A percentile compares a stretch with the other conserved stretches of the same genome.
These are phyloP conservation scores for Xylaria bambusicola DNA, from an alignment of 495 filamentous ascomycete species.

Conservation along the genomic window DNA sequence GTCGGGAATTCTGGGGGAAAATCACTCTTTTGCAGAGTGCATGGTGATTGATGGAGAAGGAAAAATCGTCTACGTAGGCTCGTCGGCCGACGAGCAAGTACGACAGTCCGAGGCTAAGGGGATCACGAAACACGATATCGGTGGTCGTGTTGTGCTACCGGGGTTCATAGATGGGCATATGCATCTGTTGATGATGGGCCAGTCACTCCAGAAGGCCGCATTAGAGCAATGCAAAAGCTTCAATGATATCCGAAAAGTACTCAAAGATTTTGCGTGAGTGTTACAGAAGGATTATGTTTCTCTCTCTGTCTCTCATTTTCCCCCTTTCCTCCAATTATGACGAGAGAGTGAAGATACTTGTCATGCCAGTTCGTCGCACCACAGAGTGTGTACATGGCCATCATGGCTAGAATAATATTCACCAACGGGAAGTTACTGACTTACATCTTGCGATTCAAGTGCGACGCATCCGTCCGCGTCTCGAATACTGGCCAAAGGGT, in stretches of 20 bases:
- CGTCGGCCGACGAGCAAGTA: slow-evolving; percentile 35
- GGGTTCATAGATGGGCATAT: slow-evolving; percentile 69
- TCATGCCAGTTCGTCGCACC: not conserved
- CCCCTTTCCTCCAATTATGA: not conserved
- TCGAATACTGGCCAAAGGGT: slow-evolving; percentile 59
- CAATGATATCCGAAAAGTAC: slow-evolving; percentile 52
- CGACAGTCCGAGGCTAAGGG: slow-evolving; percentile 31
- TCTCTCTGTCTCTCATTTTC: not conserved
- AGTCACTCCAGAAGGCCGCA: slow-evolving; percentile 58
- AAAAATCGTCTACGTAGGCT: slow-evolving; percentile 47
- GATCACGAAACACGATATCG: slow-evolving; percentile 46
- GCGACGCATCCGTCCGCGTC: slow-evolving; percentile 47
- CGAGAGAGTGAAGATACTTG: not conserved
- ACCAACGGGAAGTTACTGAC: slow-evolving; percentile 2
- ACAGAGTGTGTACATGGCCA: not conserved
- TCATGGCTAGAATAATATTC: not conserved
- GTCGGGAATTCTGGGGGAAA: slow-evolving; percentile 21
- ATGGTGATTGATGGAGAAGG: slow-evolving; percentile 35
- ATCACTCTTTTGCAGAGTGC: slow-evolving; percentile 28
- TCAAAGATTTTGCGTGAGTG: slow-evolving; percentile 50
- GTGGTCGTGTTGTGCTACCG: slow-evolving; percentile 54
- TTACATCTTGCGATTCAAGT: slow-evolving; percentile 3
- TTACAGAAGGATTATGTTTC: not conserved
- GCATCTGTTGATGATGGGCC: slow-evolving; percentile 62
- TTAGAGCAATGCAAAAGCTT: slow-evolving; percentile 57